Conservation (phyloP, 768 basidiomycete genomes). For the Punctularia strigosozonata region DNA sequence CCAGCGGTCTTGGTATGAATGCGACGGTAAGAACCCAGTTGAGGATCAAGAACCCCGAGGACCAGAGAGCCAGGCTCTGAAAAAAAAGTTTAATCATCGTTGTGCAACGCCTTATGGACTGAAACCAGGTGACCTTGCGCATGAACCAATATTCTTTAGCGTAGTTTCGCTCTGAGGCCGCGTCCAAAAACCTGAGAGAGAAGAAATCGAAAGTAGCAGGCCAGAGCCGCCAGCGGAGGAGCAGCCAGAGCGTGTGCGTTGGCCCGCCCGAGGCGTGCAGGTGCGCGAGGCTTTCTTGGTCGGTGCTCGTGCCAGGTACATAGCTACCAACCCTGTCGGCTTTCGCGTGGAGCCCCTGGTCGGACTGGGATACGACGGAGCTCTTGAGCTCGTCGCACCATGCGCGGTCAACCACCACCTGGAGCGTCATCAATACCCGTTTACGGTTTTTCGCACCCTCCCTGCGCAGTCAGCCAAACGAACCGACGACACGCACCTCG, state of each 20-base stretch:
- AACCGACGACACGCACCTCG: too few species aligned
- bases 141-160: background rate
- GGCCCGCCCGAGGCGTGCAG: slow-evolving; percentile 21
- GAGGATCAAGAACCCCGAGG: slow-evolving; percentile 48
- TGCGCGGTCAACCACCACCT: slow-evolving; percentile 63
- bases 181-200: slow-evolving; percentile 32
- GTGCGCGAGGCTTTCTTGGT: slow-evolving; percentile 21
- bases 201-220: slow-evolving; percentile 47
- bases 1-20: slow-evolving; percentile 33
- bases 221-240: slow-evolving; percentile 48
- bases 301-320: slow-evolving; percentile 24
- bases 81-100: background rate
- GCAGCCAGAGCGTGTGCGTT: slow-evolving; percentile 23
- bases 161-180: background rate
- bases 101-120: background rate
- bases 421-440: too few species aligned
- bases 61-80: slow-evolving; percentile 50
- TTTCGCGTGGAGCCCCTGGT: slow-evolving; percentile 29
- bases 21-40: slow-evolving; percentile 58
- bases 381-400: slow-evolving; percentile 52
- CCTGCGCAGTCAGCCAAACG: too few species aligned
- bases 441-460: too few species aligned
- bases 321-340: slow-evolving; percentile 31
- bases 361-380: slow-evolving; percentile 34
- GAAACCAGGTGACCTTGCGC: background rate